Conservation (phyloP, 352 stramenopile species). For the Phytophthora citrophthora region DNA sequence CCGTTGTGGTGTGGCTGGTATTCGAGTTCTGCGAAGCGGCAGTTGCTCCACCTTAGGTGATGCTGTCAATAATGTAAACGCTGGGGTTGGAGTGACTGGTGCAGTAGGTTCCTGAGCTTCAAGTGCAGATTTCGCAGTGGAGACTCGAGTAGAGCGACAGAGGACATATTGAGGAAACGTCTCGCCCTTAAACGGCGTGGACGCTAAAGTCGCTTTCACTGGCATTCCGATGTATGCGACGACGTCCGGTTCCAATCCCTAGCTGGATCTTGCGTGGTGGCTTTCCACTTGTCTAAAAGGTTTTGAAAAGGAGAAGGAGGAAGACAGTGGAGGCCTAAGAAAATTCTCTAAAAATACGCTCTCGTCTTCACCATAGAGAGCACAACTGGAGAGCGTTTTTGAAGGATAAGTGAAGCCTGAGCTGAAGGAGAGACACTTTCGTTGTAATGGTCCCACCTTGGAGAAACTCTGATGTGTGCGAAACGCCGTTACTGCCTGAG, state of each 20-base stretch:
- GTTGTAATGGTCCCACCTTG: conserved; percentile 29
- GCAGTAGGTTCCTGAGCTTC: neutral
- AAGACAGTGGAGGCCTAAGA: neutral
- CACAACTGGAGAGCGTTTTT: conserved; percentile 1
- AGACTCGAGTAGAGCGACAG: conserved; percentile 26
- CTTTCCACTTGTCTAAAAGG: conserved; percentile 17
- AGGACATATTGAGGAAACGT: conserved; percentile 67
- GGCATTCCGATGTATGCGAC: conserved; percentile 18
- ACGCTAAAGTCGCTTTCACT: conserved; percentile 12
- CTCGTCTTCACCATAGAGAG: conserved; percentile 20
- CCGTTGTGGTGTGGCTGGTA: conserved; percentile 4
- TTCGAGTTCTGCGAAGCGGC: conserved; percentile 9
- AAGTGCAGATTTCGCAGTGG: neutral
- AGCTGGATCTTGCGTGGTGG: conserved; percentile 16
- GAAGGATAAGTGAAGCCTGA: no score
- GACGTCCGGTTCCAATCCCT: conserved; percentile 8
- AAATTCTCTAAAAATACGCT: conserved; percentile 23
- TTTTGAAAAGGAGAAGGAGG: neutral
- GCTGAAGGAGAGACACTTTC: conserved; percentile 1
- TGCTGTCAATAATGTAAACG: conserved; percentile 14
- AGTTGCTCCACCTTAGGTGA: conserved; percentile 7
- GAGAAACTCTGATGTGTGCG: conserved; percentile 14
- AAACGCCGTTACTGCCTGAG: conserved; percentile 25
- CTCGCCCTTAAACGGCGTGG: conserved; percentile 68
- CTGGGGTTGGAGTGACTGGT: neutral